Percentiles rank a stretch among this genome's conserved stretches.
These are phyloP conservation scores for Lathyrus tuberosus DNA, from an alignment of 306 rosid genomes.

Conservation along the genomic window DNA sequence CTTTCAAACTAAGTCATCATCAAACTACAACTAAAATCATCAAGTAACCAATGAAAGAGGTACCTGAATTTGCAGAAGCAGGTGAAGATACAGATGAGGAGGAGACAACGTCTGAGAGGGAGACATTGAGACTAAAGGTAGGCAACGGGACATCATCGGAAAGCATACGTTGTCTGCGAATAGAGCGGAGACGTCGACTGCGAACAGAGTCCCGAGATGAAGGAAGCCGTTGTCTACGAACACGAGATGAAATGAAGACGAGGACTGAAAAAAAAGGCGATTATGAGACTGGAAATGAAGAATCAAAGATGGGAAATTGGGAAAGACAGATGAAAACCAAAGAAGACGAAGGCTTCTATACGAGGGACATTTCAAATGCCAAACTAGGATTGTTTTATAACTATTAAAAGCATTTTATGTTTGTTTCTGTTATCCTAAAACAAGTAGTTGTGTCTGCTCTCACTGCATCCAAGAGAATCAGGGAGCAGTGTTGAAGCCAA, in stretches of 20 bases:
- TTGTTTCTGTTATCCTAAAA: not conserved
- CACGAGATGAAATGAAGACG: conserved; percentile 12
- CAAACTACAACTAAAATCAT: not conserved
- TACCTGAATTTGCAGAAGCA: not conserved
- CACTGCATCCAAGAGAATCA: not conserved
- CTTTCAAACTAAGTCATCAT: conserved; percentile 9
- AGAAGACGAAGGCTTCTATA: not conserved
- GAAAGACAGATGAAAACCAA: not conserved
- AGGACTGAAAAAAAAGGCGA: conserved; percentile 4
- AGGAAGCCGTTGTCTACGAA: conserved; percentile 12
- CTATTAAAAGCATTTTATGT: not conserved
- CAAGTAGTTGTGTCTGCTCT: not conserved
- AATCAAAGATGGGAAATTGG: not conserved
- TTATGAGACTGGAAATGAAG: not conserved
- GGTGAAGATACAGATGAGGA: conserved; percentile 1
- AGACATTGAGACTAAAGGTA: not conserved
- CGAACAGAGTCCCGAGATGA: not conserved
- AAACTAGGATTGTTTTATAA: not conserved
- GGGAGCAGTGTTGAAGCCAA: not conserved
- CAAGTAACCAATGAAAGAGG: conserved; percentile 10
- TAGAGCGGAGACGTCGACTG: conserved; percentile 4
- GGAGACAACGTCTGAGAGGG: conserved; percentile 5
- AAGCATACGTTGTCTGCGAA: not conserved
- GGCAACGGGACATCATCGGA: not conserved
- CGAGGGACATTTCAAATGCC: not conserved